Conservation (phyloP, 148 eudicot species). For the Rhododendron mucronatum region DNA sequence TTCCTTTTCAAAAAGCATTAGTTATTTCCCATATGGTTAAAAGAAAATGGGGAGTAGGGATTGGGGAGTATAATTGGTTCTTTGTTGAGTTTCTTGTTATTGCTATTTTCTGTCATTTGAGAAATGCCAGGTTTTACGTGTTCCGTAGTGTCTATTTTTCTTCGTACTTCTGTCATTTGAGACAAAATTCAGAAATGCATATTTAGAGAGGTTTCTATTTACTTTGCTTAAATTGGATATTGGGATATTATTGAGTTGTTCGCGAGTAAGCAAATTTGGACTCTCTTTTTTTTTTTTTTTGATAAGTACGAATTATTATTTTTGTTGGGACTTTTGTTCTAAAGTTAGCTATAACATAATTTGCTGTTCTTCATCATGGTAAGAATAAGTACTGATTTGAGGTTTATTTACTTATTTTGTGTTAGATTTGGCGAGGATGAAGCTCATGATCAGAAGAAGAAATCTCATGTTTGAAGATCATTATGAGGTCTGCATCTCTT, state of each 20-base stretch:
- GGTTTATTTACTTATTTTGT: neutral
- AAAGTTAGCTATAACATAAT: neutral
- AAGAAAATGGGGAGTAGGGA: neutral
- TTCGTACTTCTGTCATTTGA: neutral
- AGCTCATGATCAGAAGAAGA: constrained; percentile 7
- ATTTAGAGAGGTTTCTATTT: neutral
- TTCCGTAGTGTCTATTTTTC: neutral
- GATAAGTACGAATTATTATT: no score
- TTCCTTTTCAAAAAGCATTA: neutral
- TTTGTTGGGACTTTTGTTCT: no score
- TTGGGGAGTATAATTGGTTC: neutral
- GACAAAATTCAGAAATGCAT: neutral
- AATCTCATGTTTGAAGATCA: neutral
- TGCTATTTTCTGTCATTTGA: neutral
- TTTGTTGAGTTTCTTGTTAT: neutral
- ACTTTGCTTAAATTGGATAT: neutral
- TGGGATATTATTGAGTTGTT: neutral
- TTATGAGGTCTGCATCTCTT: neutral
- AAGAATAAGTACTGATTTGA: neutral
- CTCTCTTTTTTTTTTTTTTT: no score
- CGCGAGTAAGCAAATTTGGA: neutral
- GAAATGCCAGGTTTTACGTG: neutral
- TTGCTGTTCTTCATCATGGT: neutral
- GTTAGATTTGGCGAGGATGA: neutral
- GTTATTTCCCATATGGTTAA: neutral